Evolutionary conservation across 2,329 filamentous ascomycete species (phyloP).

Genomic region (Pseudogymnoascus sp.): DNA sequence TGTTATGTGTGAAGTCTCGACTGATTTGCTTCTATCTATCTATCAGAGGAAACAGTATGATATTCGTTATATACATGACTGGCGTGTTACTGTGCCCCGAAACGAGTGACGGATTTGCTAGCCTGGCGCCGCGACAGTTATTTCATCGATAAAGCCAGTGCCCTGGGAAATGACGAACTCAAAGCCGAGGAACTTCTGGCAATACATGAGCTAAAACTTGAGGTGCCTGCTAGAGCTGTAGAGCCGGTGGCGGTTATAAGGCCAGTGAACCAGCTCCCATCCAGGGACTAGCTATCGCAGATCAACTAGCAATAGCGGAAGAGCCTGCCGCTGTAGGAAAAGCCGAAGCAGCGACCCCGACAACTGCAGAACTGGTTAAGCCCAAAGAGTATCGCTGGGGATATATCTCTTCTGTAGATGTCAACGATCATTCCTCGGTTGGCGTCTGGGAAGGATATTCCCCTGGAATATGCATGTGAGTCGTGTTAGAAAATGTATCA

Average conservation of each 20-base stretch:
- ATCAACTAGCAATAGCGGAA: not conserved
- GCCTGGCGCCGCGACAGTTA: not conserved
- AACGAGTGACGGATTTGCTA: not conserved
- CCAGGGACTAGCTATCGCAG: not conserved
- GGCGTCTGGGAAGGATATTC: conserved; percentile 3
- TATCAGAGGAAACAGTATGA: not conserved
- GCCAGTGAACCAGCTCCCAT: not conserved
- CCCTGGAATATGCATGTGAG: conserved; percentile 3
- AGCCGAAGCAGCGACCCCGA: not conserved
- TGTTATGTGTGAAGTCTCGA: not conserved
- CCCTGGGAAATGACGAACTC: not conserved
- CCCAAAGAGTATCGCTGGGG: not conserved
- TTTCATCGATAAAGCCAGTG: not conserved
- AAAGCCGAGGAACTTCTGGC: not conserved
- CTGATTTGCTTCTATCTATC: not conserved
- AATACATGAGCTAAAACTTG: not conserved
- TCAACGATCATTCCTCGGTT: not conserved
- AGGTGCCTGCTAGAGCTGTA: not conserved
- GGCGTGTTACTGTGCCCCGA: not conserved
- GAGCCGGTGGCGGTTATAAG: not conserved
- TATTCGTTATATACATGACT: not conserved
- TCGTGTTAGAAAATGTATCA: not conserved
- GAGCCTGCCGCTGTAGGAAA: not conserved
- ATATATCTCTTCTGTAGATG: not conserved
- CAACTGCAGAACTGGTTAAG: not conserved